A percentile compares a stretch with the other conserved stretches of the same genome.
phyloP scores from a whole-genome alignment of 2,329 filamentous ascomycete species.

The Ampelomyces quisqualis region DNA sequence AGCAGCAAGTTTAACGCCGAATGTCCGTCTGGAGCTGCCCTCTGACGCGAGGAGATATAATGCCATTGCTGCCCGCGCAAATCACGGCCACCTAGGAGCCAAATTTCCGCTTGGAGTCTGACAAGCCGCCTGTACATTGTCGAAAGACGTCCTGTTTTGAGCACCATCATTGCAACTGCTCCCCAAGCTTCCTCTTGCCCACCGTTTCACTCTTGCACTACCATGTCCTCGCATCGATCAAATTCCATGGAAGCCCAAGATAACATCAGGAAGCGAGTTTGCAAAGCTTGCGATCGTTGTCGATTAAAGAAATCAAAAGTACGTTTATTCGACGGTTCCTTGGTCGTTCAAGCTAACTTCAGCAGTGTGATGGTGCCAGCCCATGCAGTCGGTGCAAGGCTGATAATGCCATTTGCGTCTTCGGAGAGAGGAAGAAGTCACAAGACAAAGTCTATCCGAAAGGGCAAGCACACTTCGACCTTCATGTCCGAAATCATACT shows the following conservation, averaged over 20 bases:
- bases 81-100: conserved; percentile 32
- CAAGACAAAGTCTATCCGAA: conserved; percentile 70
- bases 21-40: conserved; percentile 39
- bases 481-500: conserved; percentile 6
- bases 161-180: too few relatives aligned
- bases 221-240: conserved; percentile 40
- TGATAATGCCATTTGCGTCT: conserved; percentile 66
- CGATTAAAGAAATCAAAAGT: conserved; percentile 67
- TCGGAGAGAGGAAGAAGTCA: conserved; percentile 65
- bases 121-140: conserved; percentile 1
- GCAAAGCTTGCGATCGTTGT: conserved; percentile 67
- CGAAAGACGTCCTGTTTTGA: neutral
- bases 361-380: conserved; percentile 60
- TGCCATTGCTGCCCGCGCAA: conserved; percentile 38
- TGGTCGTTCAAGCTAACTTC: conserved; percentile 10
- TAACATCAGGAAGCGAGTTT: conserved; percentile 61
- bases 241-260: conserved; percentile 47
- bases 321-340: conserved; percentile 18
- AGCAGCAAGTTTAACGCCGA: conserved; percentile 35
- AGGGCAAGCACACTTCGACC: conserved; percentile 49
- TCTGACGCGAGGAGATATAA: conserved; percentile 45
- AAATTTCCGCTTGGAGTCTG: conserved; percentile 23
- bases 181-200: neutral
- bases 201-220: neutral
- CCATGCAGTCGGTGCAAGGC: conserved; percentile 63